Conservation (phyloP, 352 stramenopile species). For the Globisporangium polare region DNA sequence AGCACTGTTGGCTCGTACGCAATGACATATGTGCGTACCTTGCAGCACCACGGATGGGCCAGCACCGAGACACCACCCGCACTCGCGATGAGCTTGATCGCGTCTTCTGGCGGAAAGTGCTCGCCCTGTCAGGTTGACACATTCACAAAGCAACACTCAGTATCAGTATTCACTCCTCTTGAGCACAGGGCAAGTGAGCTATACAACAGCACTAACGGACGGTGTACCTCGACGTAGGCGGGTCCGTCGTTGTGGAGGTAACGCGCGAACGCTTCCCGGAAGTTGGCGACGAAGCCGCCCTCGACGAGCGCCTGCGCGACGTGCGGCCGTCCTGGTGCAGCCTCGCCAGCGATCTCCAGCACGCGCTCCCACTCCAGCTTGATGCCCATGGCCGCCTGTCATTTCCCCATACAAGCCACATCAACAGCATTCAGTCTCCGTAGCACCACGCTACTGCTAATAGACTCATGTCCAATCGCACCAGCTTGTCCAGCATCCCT, state of each 20-base stretch:
- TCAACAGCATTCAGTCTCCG: not conserved
- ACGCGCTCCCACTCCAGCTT: conserved; percentile 78
- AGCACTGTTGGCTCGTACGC: too few species aligned
- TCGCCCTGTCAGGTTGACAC: conserved; percentile 40
- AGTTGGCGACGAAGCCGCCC: conserved; percentile 65
- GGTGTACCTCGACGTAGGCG: conserved; percentile 83
- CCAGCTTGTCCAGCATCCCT: conserved; percentile 79
- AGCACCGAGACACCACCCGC: conserved; percentile 76
- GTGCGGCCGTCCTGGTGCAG: conserved; percentile 72
- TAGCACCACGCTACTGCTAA: not conserved
- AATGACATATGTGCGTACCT: conserved; percentile 26
- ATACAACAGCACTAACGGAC: too few species aligned
- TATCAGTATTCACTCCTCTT: too few species aligned
- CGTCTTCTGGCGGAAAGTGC: conserved; percentile 81
- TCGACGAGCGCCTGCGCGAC: conserved; percentile 80
- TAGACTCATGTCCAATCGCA: conserved; percentile 23
- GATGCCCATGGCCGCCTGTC: conserved; percentile 74
- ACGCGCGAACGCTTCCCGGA: conserved; percentile 74
- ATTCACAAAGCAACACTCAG: not conserved
- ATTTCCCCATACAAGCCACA: not conserved
- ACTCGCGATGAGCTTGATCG: conserved; percentile 82
- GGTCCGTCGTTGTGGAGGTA: conserved; percentile 82
- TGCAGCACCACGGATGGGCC: conserved; percentile 85
- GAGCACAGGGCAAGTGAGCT: too few species aligned
- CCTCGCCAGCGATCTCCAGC: conserved; percentile 78